phyloP scores from a whole-genome alignment of 169 alveolate species.

The Plasmodium gallinaceum region DNA sequence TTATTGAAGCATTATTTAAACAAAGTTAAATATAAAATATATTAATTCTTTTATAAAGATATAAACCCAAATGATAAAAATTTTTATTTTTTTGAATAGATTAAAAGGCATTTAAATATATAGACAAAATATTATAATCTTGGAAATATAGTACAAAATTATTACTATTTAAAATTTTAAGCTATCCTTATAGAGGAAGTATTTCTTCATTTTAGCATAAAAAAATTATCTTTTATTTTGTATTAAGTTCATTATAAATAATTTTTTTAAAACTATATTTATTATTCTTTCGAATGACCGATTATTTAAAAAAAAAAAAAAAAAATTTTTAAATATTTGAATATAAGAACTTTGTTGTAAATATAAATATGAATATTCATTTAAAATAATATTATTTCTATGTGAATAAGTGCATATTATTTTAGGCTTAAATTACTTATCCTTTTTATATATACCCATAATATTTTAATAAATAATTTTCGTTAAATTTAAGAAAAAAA shows the following conservation, averaged over 20 bases:
- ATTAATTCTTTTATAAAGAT: no score
- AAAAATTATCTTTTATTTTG: not conserved
- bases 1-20: not conserved
- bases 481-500: no score
- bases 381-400: not conserved
- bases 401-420: slow-evolving; percentile 9
- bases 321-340: not conserved
- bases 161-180: no score
- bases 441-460: not conserved
- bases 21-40: not conserved
- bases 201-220: not conserved
- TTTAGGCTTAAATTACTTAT: not conserved
- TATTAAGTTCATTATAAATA: not conserved
- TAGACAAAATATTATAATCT: not conserved
- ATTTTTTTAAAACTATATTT: not conserved
- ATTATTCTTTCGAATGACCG: not conserved
- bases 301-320: not conserved
- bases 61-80: no score
- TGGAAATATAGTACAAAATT: no score
- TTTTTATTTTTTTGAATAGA: no score
- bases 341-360: not conserved
- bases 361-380: not conserved
- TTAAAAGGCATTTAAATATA: no score
- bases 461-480: not conserved
- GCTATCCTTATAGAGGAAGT: no score